Conservation (phyloP, 345 rosid genomes). For the Noccaea caerulescens region DNA sequence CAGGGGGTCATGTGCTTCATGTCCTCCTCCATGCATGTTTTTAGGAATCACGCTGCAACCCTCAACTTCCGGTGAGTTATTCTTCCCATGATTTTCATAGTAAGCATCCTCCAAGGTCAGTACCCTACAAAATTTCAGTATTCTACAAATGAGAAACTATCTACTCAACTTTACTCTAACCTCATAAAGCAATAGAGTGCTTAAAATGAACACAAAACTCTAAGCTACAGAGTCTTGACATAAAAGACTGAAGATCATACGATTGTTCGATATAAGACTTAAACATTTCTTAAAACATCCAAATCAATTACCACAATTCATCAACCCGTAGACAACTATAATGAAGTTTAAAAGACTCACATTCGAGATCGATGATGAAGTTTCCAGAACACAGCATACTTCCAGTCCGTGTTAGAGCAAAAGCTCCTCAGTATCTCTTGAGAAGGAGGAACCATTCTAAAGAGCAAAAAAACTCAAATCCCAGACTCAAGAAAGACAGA, state of each 20-base stretch:
- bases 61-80: conserved; percentile 50
- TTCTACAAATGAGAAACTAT: conserved; percentile 23
- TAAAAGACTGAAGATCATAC: neutral
- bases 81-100: conserved; percentile 56
- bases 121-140: conserved; percentile 59
- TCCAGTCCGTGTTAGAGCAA: conserved; percentile 80
- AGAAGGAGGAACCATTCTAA: conserved; percentile 62
- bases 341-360: conserved; percentile 50
- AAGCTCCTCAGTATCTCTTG: conserved; percentile 66
- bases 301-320: conserved; percentile 17
- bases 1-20: conserved; percentile 51
- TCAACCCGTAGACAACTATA: neutral
- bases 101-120: conserved; percentile 91
- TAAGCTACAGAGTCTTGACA: conserved; percentile 2
- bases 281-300: conserved; percentile 2
- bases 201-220: neutral
- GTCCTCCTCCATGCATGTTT: conserved; percentile 46
- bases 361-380: conserved; percentile 74
- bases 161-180: conserved; percentile 1
- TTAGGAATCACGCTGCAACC: conserved; percentile 49
- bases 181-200: neutral
- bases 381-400: conserved; percentile 90
- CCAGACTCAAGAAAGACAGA: conserved; percentile 34
- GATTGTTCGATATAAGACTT: neutral
- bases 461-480: conserved; percentile 18